A percentile compares a stretch with the other conserved stretches of the same genome.
Evolutionary conservation across 176 grass and related monocot species (phyloP).

Genomic region (Metroxylon sagu): DNA sequence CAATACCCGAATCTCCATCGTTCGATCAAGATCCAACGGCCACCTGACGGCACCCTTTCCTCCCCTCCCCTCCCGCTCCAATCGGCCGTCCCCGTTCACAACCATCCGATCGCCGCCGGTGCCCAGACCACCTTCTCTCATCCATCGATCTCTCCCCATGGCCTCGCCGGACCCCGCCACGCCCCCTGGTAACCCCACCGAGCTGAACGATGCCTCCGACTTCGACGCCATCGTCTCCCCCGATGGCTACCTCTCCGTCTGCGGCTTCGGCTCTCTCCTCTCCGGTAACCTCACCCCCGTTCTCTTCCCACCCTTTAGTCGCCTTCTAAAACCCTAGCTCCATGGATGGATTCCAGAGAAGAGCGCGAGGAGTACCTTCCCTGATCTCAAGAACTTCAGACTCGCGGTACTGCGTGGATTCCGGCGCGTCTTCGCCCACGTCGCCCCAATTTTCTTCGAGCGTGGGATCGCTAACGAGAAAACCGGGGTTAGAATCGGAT

Average conservation of each 20-base stretch:
- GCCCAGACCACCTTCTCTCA: background rate
- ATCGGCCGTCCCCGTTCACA: no score
- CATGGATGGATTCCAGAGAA: constrained; percentile 31
- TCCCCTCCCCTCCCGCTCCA: background rate
- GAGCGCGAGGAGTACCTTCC: constrained; percentile 96
- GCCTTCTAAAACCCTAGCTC: background rate
- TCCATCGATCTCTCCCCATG: constrained; percentile 18
- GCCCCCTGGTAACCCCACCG: background rate
- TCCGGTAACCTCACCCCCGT: constrained; percentile 34
- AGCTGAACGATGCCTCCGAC: constrained; percentile 32
- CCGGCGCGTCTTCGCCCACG: constrained; percentile 80
- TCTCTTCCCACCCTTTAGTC: background rate
- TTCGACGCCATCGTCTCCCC: constrained; percentile 38
- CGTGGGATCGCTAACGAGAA: constrained; percentile 63
- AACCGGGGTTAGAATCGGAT: constrained; percentile 23
- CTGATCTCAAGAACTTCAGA: constrained; percentile 62
- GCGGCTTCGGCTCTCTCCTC: constrained; percentile 90
- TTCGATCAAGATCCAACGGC: constrained; percentile 48
- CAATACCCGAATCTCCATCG: background rate
- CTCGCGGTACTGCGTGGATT: constrained; percentile 60
- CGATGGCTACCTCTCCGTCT: constrained; percentile 47
- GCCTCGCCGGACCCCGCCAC: constrained; percentile 5
- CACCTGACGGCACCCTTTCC: background rate
- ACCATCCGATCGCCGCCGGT: background rate
- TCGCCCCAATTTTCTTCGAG: constrained; percentile 85